A percentile compares a stretch with the other conserved stretches of the same genome.
phyloP scores from a whole-genome alignment of 2,329 filamentous ascomycete species.

The Phoma sp. region DNA sequence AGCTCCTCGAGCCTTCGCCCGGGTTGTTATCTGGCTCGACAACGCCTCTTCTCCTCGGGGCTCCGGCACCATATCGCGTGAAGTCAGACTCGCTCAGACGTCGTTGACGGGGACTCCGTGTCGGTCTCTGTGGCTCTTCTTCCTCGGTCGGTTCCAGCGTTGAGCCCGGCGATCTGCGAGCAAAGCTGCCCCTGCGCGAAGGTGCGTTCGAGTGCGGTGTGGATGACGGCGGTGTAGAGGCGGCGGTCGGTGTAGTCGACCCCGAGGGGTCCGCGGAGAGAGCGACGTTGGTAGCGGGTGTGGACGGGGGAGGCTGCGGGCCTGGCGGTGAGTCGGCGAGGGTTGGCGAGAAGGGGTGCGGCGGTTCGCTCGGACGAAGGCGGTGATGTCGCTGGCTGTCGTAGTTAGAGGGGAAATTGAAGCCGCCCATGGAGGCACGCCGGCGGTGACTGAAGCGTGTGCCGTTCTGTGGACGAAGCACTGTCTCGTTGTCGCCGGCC shows the following conservation, averaged over 20 bases:
- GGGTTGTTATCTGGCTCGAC: slow-evolving; percentile 64
- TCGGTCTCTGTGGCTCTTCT: slow-evolving; percentile 47
- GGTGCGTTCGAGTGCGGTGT: slow-evolving; percentile 41
- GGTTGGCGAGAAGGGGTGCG: slow-evolving; percentile 49
- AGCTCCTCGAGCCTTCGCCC: slow-evolving; percentile 65
- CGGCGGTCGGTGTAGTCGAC: slow-evolving; percentile 49
- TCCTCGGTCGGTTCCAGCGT: slow-evolving; percentile 53
- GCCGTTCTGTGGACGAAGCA: slow-evolving; percentile 61
- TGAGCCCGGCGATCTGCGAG: slow-evolving; percentile 46
- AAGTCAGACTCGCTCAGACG: slow-evolving; percentile 66
- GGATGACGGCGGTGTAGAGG: slow-evolving; percentile 44
- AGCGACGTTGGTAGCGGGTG: slow-evolving; percentile 63
- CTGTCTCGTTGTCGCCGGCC: slow-evolving; percentile 57
- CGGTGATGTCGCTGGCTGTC: slow-evolving; percentile 62
- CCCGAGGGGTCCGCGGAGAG: slow-evolving; percentile 62
- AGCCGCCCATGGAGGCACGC: slow-evolving; percentile 60
- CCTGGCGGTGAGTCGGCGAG: slow-evolving; percentile 63
- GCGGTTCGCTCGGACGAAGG: slow-evolving; percentile 47
- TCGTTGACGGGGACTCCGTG: slow-evolving; percentile 57
- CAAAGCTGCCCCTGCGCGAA: slow-evolving; percentile 50
- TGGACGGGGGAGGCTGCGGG: slow-evolving; percentile 67
- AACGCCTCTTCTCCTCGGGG: slow-evolving; percentile 67
- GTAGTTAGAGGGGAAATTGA: slow-evolving; percentile 57
- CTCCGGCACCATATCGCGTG: slow-evolving; percentile 66
- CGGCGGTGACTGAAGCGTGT: slow-evolving; percentile 61